A percentile compares a stretch with the other conserved stretches of the same genome.
Conservation (phyloP, 2,329 filamentous ascomycete species). For the Pyricularia grisea region DNA sequence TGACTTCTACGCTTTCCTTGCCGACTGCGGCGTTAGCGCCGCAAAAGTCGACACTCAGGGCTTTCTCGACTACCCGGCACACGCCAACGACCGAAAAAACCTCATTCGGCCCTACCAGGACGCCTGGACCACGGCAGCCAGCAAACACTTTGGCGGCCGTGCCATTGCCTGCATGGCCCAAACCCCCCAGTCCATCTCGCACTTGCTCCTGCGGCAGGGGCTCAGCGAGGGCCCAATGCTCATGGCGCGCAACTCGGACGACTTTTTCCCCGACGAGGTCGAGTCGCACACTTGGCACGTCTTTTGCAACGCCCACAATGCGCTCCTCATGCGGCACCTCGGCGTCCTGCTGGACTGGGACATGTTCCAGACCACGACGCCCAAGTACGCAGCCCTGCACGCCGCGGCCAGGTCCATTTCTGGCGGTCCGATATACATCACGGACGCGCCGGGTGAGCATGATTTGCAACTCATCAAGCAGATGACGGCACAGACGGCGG, state of each 20-base stretch:
- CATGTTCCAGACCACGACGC: slow-evolving; percentile 53
- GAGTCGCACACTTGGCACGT: slow-evolving; percentile 89
- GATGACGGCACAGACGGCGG: slow-evolving; percentile 67
- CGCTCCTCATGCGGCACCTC: slow-evolving; percentile 70
- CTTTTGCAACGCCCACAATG: slow-evolving; percentile 87
- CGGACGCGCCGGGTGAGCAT: slow-evolving; percentile 77
- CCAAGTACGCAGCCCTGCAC: slow-evolving; percentile 70
- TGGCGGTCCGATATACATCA: slow-evolving; percentile 91
- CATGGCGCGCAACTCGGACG: slow-evolving; percentile 75
- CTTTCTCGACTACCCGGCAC: slow-evolving; percentile 67
- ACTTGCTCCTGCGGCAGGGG: slow-evolving; percentile 44
- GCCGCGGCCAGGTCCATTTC: slow-evolving; percentile 83
- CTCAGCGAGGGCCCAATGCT: slow-evolving; percentile 35
- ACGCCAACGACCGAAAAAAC: slow-evolving; percentile 58
- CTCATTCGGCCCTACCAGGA: slow-evolving; percentile 73
- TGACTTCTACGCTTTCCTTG: slow-evolving; percentile 84
- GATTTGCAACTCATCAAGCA: slow-evolving; percentile 65
- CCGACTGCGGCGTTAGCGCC: slow-evolving; percentile 63
- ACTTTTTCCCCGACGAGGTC: slow-evolving; percentile 81
- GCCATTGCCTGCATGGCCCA: slow-evolving; percentile 95
- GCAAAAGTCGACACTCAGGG: slow-evolving; percentile 94
- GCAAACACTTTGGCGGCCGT: slow-evolving; percentile 68
- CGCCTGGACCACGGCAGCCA: slow-evolving; percentile 69
- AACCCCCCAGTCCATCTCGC: slow-evolving; percentile 75
- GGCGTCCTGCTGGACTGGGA: slow-evolving; percentile 81